Conservation (phyloP, 768 basidiomycete genomes). For the Podaxis mareebaensis region DNA sequence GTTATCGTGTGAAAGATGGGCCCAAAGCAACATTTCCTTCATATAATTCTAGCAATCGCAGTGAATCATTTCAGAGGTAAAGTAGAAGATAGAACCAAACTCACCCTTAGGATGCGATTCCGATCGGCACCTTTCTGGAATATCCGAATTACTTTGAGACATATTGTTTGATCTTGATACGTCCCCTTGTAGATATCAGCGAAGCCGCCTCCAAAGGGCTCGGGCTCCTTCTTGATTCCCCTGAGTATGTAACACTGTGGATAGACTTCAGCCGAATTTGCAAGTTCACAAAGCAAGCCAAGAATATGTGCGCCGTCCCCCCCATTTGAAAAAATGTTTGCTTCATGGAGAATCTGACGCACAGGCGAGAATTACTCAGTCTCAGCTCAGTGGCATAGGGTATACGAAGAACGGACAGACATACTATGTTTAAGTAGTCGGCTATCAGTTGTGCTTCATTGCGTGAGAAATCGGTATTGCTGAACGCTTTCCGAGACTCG, state of each 20-base stretch:
- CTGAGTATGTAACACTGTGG: conserved; percentile 1
- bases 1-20: conserved; percentile 32
- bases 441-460: background rate
- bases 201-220: conserved; percentile 3
- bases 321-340: background rate
- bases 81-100: background rate
- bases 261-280: background rate
- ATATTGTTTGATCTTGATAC: background rate
- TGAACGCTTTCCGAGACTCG: background rate
- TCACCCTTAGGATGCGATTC: background rate
- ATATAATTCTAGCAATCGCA: background rate
- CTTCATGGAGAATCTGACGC: background rate
- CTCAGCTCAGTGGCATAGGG: background rate
- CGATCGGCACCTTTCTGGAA: background rate
- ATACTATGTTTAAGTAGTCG: background rate
- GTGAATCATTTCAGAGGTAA: background rate
- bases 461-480: background rate
- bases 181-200: conserved; percentile 4
- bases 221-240: background rate
- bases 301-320: background rate
- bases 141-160: conserved; percentile 15
- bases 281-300: conserved; percentile 2
- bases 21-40: conserved; percentile 35
- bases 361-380: background rate
- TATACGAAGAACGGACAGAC: background rate